phyloP scores from a whole-genome alignment of 2,329 filamentous ascomycete species.

The Fusarium napiforme region DNA sequence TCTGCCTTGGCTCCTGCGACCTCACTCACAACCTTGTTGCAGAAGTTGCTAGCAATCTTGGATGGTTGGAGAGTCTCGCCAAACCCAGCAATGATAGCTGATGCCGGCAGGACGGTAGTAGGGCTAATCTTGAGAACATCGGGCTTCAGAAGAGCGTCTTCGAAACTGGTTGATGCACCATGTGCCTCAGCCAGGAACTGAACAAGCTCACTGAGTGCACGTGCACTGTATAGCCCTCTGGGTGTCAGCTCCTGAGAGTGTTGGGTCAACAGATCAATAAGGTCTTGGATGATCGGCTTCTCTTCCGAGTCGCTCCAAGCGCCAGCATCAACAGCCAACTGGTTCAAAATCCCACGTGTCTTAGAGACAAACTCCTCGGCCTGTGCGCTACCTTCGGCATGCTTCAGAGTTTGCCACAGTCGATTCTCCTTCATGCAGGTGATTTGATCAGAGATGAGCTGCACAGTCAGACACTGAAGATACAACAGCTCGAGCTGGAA shows the following conservation, averaged over 20 bases:
- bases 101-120: constrained; percentile 59
- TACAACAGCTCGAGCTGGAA: constrained; percentile 63
- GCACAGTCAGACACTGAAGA: constrained; percentile 61
- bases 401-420: constrained; percentile 58
- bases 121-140: constrained; percentile 60
- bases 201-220: constrained; percentile 62
- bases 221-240: constrained; percentile 63
- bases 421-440: constrained; percentile 56
- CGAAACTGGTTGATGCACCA: constrained; percentile 57
- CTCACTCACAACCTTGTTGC: constrained; percentile 70
- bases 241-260: constrained; percentile 56
- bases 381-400: constrained; percentile 50
- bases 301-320: constrained; percentile 54
- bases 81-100: constrained; percentile 64
- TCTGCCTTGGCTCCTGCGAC: constrained; percentile 60
- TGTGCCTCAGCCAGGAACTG: constrained; percentile 59
- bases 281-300: constrained; percentile 53
- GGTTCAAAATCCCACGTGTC: constrained; percentile 52
- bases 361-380: constrained; percentile 58
- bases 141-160: constrained; percentile 59
- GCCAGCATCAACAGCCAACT: constrained; percentile 47
- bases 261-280: constrained; percentile 59
- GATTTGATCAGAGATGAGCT: constrained; percentile 66
- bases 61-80: constrained; percentile 62
- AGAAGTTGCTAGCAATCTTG: constrained; percentile 62